A percentile compares a stretch with the other conserved stretches of the same genome.
These are phyloP conservation scores for Yamadazyma kanchanaburiensis DNA, from an alignment of 1,139 yeast genomes.

Conservation along the genomic window DNA sequence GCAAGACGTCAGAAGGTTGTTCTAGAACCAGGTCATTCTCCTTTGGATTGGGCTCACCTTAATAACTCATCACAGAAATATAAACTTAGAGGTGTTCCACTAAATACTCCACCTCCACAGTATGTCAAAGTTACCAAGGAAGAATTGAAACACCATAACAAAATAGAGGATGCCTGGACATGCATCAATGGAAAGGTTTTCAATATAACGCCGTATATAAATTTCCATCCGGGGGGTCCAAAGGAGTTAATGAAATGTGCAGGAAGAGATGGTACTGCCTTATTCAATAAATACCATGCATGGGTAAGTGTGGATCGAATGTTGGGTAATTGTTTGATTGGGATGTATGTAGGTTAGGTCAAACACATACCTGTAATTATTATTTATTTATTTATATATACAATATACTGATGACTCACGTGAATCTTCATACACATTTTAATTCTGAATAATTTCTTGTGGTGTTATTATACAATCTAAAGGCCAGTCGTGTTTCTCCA, in stretches of 20 bases:
- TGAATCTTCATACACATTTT: too few relatives aligned
- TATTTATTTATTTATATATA: constrained; percentile 7
- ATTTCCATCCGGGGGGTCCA: constrained; percentile 92
- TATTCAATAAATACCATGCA: constrained; percentile 77
- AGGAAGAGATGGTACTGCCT: constrained; percentile 78
- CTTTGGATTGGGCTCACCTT: constrained; percentile 78
- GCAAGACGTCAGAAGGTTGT: constrained; percentile 46
- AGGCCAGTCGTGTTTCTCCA: constrained; percentile 66
- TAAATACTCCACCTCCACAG: constrained; percentile 40
- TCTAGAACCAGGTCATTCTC: constrained; percentile 77
- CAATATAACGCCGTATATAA: constrained; percentile 76
- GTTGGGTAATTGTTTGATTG: constrained; percentile 75
- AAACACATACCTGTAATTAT: not conserved
- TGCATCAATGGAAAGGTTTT: constrained; percentile 77
- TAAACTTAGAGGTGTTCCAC: constrained; percentile 38
- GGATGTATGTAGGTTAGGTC: constrained; percentile 35
- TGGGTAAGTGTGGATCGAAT: constrained; percentile 90
- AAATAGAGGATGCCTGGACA: constrained; percentile 78
- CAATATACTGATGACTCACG: too few relatives aligned
- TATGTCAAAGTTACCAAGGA: constrained; percentile 53
- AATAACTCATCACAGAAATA: constrained; percentile 29
- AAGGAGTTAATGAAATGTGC: constrained; percentile 76
- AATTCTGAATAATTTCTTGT: not conserved
- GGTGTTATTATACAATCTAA: constrained; percentile 57
- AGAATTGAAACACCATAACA: constrained; percentile 59